Conservation (phyloP, 1,284 basidiomycete species). For the Taiwanofungus camphoratus region DNA sequence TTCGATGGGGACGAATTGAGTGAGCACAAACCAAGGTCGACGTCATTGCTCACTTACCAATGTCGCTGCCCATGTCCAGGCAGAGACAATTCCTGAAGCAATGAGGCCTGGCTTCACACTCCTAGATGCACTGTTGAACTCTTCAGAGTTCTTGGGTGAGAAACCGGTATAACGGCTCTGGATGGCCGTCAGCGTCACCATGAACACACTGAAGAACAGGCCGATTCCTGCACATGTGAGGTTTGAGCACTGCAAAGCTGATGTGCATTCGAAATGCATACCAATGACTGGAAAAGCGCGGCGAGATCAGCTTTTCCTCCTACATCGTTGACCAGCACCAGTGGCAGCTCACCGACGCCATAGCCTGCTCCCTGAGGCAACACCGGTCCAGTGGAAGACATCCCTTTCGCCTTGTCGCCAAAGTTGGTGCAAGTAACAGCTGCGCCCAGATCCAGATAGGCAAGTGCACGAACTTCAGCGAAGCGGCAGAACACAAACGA, state of each 20-base stretch:
- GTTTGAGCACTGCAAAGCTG: conserved; percentile 1
- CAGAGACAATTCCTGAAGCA: conserved; percentile 83
- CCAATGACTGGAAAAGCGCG: conserved; percentile 40
- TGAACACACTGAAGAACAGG: conserved; percentile 76
- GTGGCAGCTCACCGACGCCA: conserved; percentile 79
- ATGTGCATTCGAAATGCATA: conserved; percentile 23
- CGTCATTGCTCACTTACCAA: conserved; percentile 38
- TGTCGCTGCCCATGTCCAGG: conserved; percentile 82
- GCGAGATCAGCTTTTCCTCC: too few relatives aligned
- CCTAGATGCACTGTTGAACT: conserved; percentile 79
- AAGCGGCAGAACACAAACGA: conserved; percentile 5
- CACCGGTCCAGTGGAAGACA: conserved; percentile 25
- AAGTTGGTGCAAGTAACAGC: too few relatives aligned
- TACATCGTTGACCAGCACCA: too few relatives aligned
- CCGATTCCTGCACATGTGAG: conserved; percentile 56
- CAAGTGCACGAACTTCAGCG: conserved; percentile 8
- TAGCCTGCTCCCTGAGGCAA: conserved; percentile 42
- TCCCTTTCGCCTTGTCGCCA: conserved; percentile 2
- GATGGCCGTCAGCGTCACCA: conserved; percentile 64
- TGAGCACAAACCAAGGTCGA: not conserved
- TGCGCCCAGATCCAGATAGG: too few relatives aligned
- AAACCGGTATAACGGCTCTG: conserved; percentile 71
- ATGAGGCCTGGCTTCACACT: conserved; percentile 87
- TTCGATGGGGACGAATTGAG: conserved; percentile 20
- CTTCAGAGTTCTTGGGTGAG: conserved; percentile 67